Percentiles rank a stretch among this genome's conserved stretches.
Evolutionary conservation across 345 rosid genomes (phyloP).

Genomic region (Ailanthus altissimus): DNA sequence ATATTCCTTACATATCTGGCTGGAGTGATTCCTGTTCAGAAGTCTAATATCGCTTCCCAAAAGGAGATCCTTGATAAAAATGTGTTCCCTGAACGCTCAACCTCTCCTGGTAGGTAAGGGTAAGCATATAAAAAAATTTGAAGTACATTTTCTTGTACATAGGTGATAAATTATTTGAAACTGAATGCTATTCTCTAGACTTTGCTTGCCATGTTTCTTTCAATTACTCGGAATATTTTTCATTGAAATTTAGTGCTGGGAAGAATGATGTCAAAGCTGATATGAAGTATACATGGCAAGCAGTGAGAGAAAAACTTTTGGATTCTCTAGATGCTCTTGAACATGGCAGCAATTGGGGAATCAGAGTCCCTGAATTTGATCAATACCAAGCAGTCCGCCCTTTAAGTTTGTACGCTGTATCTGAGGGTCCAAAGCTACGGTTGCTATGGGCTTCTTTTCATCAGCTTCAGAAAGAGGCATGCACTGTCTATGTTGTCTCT

Average conservation of each 20-base stretch:
- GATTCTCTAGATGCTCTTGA: slow-evolving; percentile 64
- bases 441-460: slow-evolving; percentile 74
- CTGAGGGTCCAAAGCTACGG: slow-evolving; percentile 66
- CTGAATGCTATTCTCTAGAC: slow-evolving; percentile 11
- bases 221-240: slow-evolving; percentile 13
- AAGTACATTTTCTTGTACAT: slow-evolving; percentile 5
- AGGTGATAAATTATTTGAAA: not conserved
- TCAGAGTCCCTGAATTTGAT: slow-evolving; percentile 45
- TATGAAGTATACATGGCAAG: slow-evolving; percentile 56
- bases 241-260: slow-evolving; percentile 37
- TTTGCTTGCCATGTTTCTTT: slow-evolving; percentile 14
- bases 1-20: slow-evolving; percentile 79
- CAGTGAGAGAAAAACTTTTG: slow-evolving; percentile 62
- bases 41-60: slow-evolving; percentile 34
- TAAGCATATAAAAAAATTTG: slow-evolving; percentile 39
- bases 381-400: slow-evolving; percentile 46
- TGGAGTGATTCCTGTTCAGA: slow-evolving; percentile 69
- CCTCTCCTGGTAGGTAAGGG: slow-evolving; percentile 94
- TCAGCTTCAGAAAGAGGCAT: slow-evolving; percentile 79
- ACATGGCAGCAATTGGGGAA: slow-evolving; percentile 40
- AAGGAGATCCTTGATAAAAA: slow-evolving; percentile 32
- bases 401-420: slow-evolving; percentile 64
- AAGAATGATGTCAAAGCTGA: slow-evolving; percentile 41
- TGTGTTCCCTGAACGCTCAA: slow-evolving; percentile 37
- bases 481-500: slow-evolving; percentile 40